Evolutionary conservation across 768 basidiomycete species (phyloP), one percentile per base, ranked within the genome.

Genomic region (Termitomyces sp.): DNA sequence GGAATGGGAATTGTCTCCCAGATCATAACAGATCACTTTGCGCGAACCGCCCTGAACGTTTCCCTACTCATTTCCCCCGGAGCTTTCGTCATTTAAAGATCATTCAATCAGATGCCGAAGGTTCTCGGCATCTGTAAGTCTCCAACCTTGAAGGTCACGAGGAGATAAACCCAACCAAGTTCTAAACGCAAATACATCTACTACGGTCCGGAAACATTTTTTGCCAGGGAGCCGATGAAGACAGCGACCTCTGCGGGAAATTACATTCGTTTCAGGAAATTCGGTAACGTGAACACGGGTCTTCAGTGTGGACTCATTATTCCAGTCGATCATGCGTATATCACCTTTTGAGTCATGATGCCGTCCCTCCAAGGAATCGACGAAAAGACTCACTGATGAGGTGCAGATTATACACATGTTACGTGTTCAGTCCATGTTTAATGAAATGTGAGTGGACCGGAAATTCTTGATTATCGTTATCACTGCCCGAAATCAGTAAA

Each of bases 221-320:
- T 45, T 56, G 64, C 69, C 62, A 68, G 68, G 66, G 31, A 17
- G 40, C 17, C 31, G 5, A 61, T 60, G 56, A 56, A 59, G 47
- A 62, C 31, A 67, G 73, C 71, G 72, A 68, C 69, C 62, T 70
- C 66, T 68, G 70, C 70, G 71, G 72, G 68, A 63, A 69, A 67
- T 71, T 66, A 69, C 63, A 61, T 67, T 69, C 62, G 56, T 51
- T 64, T 45, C 31, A 56, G 42, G 56, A 64, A 63, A 62, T 46
- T 50, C 58, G 46, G 56, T 32, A 56, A 60, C 38, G 17, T 34
- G 52, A 45, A 20, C 56, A 60, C 37, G 56, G 59, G 48, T 37
- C 46, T 66, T 32, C 32, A 50, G 32, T 45, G 40, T 57, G 56
- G 17, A 14, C 17, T 57, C 56, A 57, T 50, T 40, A 47, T 37